phyloP scores from a whole-genome alignment of 2,329 filamentous ascomycete species.

The Fusarium xyrophilum region DNA sequence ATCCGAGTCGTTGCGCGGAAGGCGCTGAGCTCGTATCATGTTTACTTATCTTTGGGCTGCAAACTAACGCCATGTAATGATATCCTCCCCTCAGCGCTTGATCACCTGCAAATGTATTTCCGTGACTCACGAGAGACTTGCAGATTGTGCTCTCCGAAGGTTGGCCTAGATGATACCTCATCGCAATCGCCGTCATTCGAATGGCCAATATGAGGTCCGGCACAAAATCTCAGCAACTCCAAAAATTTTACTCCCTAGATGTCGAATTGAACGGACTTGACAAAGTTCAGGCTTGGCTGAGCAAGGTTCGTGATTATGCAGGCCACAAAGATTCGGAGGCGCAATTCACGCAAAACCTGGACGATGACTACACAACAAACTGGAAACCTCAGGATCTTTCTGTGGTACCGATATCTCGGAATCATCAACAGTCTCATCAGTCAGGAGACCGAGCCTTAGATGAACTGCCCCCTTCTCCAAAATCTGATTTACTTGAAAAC shows the following conservation, averaged over 20 bases:
- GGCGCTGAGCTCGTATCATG: background rate
- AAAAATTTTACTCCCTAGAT: background rate
- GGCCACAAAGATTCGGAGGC: background rate
- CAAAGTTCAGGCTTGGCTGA: conserved; percentile 22
- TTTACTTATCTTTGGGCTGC: background rate
- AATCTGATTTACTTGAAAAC: background rate
- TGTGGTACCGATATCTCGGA: background rate
- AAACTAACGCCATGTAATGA: background rate
- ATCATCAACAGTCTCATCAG: background rate
- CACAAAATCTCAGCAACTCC: background rate
- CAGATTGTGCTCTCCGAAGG: background rate
- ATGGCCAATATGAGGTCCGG: background rate
- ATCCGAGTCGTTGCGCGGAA: background rate
- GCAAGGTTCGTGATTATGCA: background rate
- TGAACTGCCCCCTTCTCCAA: background rate
- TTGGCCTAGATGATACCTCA: conserved; percentile 12
- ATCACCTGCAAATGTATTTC: background rate
- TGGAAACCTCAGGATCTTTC: conserved; percentile 21
- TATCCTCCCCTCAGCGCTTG: background rate
- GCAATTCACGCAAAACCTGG: background rate
- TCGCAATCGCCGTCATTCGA: background rate
- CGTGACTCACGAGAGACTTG: background rate
- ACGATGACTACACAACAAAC: background rate
- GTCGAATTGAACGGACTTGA: background rate
- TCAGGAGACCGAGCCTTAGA: background rate